A percentile compares a stretch with the other conserved stretches of the same genome.
These are phyloP conservation scores for Whalleya microplaca DNA, from an alignment of 2,329 filamentous ascomycete species.

Conservation along the genomic window DNA sequence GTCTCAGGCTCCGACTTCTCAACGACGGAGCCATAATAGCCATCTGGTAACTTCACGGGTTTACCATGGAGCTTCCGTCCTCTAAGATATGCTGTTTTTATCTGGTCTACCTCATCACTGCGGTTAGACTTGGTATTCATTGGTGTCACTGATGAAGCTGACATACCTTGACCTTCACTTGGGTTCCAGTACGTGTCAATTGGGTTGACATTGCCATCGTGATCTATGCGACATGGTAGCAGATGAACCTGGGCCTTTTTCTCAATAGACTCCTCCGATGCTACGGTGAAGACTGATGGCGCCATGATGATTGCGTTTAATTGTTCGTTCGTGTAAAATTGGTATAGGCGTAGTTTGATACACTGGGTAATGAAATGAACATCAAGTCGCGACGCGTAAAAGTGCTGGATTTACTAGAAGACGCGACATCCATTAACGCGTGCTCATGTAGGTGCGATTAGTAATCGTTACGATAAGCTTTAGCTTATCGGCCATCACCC, in stretches of 20 bases:
- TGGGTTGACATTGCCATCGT: conserved; percentile 72
- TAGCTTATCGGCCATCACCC: too few species aligned
- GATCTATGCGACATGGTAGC: conserved; percentile 78
- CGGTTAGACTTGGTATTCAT: conserved; percentile 6
- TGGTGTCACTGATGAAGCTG: conserved; percentile 8
- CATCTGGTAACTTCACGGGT: conserved; percentile 66
- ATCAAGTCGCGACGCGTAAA: background rate
- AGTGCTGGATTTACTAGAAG: too few species aligned
- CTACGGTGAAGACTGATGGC: conserved; percentile 32
- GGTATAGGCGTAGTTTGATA: background rate
- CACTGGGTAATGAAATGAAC: background rate
- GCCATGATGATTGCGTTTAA: conserved; percentile 28
- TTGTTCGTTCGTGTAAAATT: background rate
- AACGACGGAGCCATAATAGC: conserved; percentile 69
- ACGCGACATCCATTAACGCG: too few species aligned
- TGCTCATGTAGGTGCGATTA: too few species aligned
- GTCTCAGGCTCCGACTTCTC: conserved; percentile 49
- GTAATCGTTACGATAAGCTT: too few species aligned
- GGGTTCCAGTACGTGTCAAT: conserved; percentile 74
- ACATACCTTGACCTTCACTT: conserved; percentile 48
- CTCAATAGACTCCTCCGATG: conserved; percentile 16
- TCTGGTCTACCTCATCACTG: conserved; percentile 46
- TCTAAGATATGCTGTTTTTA: conserved; percentile 69
- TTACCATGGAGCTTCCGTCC: conserved; percentile 79
- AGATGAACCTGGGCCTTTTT: conserved; percentile 52